Conservation (phyloP, 257 asterid species). For the Schizonepeta tenuifolia region DNA sequence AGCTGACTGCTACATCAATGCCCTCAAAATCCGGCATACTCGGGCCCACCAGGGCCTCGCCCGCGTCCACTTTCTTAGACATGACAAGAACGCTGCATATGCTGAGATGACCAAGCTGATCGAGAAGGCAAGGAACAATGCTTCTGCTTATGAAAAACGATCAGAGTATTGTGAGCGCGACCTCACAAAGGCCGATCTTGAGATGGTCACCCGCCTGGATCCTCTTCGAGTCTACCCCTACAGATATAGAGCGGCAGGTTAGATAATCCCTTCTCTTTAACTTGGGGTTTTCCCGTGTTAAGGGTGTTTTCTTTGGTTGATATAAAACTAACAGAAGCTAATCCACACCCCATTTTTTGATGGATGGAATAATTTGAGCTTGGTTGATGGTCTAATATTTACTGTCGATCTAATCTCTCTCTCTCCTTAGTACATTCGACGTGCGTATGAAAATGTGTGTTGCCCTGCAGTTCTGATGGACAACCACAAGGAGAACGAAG, state of each 20-base stretch:
- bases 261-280: slow-evolving; percentile 6
- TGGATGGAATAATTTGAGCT: not conserved
- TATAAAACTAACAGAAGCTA: too few species aligned
- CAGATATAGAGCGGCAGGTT: slow-evolving; percentile 99
- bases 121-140: slow-evolving; percentile 82
- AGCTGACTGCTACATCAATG: slow-evolving; percentile 95
- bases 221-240: slow-evolving; percentile 97
- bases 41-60: slow-evolving; percentile 99
- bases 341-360: not conserved
- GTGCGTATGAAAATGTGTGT: not conserved
- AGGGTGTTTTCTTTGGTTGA: too few species aligned
- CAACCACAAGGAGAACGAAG: slow-evolving; percentile 90
- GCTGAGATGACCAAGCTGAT: slow-evolving; percentile 94
- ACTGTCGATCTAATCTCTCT: not conserved
- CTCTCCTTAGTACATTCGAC: not conserved
- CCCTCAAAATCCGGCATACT: slow-evolving; percentile 92
- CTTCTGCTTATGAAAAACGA: slow-evolving; percentile 96
- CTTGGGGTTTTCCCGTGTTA: too few species aligned
- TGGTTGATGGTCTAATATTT: not conserved
- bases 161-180: slow-evolving; percentile 96
- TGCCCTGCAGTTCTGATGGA: slow-evolving; percentile 79
- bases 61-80: slow-evolving; percentile 85
- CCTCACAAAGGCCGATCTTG: slow-evolving; percentile 89
- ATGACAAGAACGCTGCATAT: slow-evolving; percentile 86
- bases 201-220: slow-evolving; percentile 84